Percentiles rank a stretch among this genome's conserved stretches.
Conservation (phyloP, 768 basidiomycete species). For the Agrocybe pediades region DNA sequence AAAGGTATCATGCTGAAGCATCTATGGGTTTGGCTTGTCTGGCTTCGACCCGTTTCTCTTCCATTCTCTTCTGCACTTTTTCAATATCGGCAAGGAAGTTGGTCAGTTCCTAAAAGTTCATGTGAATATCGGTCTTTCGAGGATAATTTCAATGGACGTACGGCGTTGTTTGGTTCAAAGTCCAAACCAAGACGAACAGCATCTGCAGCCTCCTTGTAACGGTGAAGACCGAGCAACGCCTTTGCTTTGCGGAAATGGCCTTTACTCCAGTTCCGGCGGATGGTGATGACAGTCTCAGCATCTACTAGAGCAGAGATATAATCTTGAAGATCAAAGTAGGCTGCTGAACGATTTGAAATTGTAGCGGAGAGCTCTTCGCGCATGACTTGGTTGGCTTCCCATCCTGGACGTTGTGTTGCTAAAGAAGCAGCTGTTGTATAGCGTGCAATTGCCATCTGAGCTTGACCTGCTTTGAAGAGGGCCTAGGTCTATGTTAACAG, state of each 20-base stretch:
- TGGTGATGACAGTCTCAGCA: conserved; percentile 84
- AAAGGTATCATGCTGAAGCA: conserved; percentile 9
- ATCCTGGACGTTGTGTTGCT: conserved; percentile 81
- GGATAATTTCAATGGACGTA: conserved; percentile 22
- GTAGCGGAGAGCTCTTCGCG: conserved; percentile 91
- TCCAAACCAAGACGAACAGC: conserved; percentile 82
- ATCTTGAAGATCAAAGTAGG: conserved; percentile 77
- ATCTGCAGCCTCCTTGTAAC: conserved; percentile 75
- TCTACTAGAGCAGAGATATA: conserved; percentile 80
- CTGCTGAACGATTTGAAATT: conserved; percentile 90
- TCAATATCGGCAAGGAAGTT: conserved; percentile 38
- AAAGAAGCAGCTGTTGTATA: conserved; percentile 81
- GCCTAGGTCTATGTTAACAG: conserved; percentile 45
- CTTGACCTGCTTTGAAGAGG: conserved; percentile 76
- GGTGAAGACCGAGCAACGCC: conserved; percentile 74
- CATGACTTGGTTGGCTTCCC: conserved; percentile 82
- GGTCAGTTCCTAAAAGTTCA: conserved; percentile 28
- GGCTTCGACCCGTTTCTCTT: conserved; percentile 22
- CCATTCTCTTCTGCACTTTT: conserved; percentile 25
- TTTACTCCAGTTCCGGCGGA: conserved; percentile 91
- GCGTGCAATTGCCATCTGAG: conserved; percentile 68
- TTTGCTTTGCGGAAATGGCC: conserved; percentile 95
- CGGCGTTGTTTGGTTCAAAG: conserved; percentile 66
- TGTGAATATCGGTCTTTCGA: background rate
- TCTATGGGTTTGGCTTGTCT: conserved; percentile 13